phyloP scores from a whole-genome alignment of 2,329 filamentous ascomycete species.

The Penicillium expansum region DNA sequence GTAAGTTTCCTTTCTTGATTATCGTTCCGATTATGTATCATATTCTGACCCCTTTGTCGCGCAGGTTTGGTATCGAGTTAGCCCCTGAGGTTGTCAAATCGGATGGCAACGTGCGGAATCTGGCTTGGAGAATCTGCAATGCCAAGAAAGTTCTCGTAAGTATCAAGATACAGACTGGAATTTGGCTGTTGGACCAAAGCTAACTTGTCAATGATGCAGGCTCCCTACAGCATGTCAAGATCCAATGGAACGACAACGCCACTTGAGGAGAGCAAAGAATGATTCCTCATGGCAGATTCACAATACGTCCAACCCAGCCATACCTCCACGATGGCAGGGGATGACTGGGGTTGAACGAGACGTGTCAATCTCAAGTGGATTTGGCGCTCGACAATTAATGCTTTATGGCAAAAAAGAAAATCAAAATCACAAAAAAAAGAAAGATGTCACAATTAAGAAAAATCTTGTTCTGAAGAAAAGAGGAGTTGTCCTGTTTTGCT shows the following conservation, averaged over 20 bases:
- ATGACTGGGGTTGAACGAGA: neutral
- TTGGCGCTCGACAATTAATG: neutral
- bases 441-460: neutral
- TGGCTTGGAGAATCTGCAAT: slow-evolving; percentile 93
- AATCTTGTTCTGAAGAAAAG: neutral
- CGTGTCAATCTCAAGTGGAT: neutral
- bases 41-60: slow-evolving; percentile 8
- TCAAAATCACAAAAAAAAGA: neutral
- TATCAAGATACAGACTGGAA: slow-evolving; percentile 18
- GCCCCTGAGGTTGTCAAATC: slow-evolving; percentile 87
- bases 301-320: neutral
- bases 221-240: slow-evolving; percentile 68
- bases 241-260: slow-evolving; percentile 64
- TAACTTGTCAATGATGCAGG: slow-evolving; percentile 44
- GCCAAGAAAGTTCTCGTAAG: slow-evolving; percentile 91
- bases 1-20: slow-evolving; percentile 48
- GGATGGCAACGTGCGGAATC: slow-evolving; percentile 83
- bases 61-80: slow-evolving; percentile 84
- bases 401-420: neutral
- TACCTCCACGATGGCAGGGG: neutral
- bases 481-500: neutral
- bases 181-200: neutral
- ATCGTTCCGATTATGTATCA: neutral
- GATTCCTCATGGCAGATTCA: neutral
- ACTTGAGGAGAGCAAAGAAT: slow-evolving; percentile 32